phyloP scores from a whole-genome alignment of 306 rosid genomes.

The Quercus glauca region DNA sequence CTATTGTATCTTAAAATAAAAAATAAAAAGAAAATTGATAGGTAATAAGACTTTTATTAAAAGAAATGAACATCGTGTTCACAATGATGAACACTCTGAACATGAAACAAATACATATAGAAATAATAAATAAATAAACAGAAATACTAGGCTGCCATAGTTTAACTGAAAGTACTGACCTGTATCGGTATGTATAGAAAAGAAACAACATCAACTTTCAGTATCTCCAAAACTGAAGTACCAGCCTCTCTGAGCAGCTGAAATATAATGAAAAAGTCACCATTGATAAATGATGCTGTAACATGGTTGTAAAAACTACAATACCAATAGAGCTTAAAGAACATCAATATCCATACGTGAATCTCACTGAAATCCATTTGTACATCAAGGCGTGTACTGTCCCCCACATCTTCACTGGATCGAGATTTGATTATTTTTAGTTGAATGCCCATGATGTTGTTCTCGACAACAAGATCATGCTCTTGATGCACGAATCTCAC shows the following conservation, averaged over 20 bases:
- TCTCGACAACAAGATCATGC: constrained; percentile 58
- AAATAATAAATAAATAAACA: no score
- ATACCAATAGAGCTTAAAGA: constrained; percentile 24
- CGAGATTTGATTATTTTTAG: constrained; percentile 70
- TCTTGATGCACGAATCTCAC: constrained; percentile 78
- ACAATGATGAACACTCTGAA: no score
- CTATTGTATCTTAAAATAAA: no score
- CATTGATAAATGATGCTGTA: constrained; percentile 38
- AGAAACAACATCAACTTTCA: constrained; percentile 78
- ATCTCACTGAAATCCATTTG: constrained; percentile 93
- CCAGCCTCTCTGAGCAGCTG: constrained; percentile 86
- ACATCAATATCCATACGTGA: constrained; percentile 60
- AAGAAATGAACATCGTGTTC: no score
- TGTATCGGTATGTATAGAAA: constrained; percentile 75
- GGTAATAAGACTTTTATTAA: no score
- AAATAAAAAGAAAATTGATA: no score
- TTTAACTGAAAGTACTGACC: constrained; percentile 44
- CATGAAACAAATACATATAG: no score
- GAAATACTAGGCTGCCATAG: constrained; percentile 20
- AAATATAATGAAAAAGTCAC: constrained; percentile 27
- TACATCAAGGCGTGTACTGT: constrained; percentile 84
- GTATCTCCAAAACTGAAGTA: constrained; percentile 85
- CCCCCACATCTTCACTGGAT: constrained; percentile 81
- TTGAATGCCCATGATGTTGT: constrained; percentile 91
- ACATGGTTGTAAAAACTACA: constrained; percentile 13